Base-by-base conservation (phyloP, 1,139 yeast genomes). In the Kurtzmaniella quercitrusa region DNA sequence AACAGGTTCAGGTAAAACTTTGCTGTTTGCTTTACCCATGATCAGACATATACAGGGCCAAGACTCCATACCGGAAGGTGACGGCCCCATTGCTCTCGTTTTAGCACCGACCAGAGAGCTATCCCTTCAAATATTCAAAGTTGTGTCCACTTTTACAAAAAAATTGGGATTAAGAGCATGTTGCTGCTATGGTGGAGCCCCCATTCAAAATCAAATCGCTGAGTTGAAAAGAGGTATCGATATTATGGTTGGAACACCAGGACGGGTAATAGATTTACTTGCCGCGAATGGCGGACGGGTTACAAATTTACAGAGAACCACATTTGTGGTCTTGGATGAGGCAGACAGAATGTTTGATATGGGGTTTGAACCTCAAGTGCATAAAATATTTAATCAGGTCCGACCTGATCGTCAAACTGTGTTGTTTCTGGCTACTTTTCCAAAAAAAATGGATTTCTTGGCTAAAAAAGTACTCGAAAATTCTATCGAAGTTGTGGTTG, bases 331-430 rank as follows among this genome's bases (percentile, higher is more conserved):
- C 0, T 67, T 94, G 45, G 99, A 94, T 60, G 99, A 94, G 59
- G 98, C 98, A 1, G 99, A 94, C 62, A 68, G 99, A 52, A 83
- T 93, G 87, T 91, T 91, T 66, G 99, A 93, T 62, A 73, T 93
- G 78, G 99, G 99, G 1, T 94, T 94, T 65, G 98, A 89, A 56
- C 98, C 98, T 0, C 99, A 94, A 58, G 91, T 94, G 2, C 82
- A 79, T 54, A 88, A 88, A 55, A 84, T 94, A 22, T 72, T 89
- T 55, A 72, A 78, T 23, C 86, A 86, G 38, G 76, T 88, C 2
- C 72, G 98, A 42, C 95, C 95, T 0, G 96, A 91, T 56, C 71
- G 85, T 43, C 98, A 93, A 57, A 87, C 95, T n/a, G 94, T 91
- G 5, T 62, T 94, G 32, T 93, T 93, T 58, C 88, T 96, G 9